These are phyloP conservation scores for Pleurotus pulmonarius DNA, from an alignment of 768 basidiomycete species.

Conservation along the genomic window DNA sequence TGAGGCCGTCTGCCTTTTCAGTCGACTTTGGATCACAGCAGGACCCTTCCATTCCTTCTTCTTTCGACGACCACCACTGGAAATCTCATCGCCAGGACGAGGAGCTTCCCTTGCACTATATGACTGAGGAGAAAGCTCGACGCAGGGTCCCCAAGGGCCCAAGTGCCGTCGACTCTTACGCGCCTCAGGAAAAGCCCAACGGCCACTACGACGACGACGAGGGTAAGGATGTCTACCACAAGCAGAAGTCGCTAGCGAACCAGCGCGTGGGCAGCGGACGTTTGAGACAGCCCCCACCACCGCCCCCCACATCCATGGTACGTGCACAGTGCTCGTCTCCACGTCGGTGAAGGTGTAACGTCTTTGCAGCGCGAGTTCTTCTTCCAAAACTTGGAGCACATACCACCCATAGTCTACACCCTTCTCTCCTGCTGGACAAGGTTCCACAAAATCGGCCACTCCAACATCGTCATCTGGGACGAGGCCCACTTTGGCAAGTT, in stretches of 20 bases:
- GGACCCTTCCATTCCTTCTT: conserved; percentile 44
- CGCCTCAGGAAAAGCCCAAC: conserved; percentile 3
- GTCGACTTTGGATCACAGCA: conserved; percentile 65
- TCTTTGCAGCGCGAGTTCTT: conserved; percentile 63
- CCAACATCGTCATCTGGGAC: conserved; percentile 92
- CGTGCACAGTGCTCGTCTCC: conserved; percentile 18
- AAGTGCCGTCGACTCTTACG: conserved; percentile 1
- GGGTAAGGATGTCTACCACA: conserved; percentile 51
- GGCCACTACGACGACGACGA: conserved; percentile 36
- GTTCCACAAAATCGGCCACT: conserved; percentile 87
- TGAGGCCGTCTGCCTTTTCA: conserved; percentile 64
- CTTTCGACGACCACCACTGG: conserved; percentile 47
- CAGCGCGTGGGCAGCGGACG: conserved; percentile 53
- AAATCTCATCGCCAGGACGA: conserved; percentile 27
- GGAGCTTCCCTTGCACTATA: conserved; percentile 47
- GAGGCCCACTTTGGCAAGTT: conserved; percentile 99
- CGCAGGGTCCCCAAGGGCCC: conserved; percentile 33
- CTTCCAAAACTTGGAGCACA: conserved; percentile 73
- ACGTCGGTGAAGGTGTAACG: conserved; percentile 9
- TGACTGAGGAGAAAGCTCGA: conserved; percentile 67
- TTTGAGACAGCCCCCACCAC: conserved; percentile 53
- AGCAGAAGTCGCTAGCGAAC: conserved; percentile 33
- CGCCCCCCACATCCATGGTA: conserved; percentile 65
- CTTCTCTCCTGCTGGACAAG: conserved; percentile 93
- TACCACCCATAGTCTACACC: conserved; percentile 83